Conservation (phyloP, 2,329 filamentous ascomycete species). For the Colletotrichum godetiae region DNA sequence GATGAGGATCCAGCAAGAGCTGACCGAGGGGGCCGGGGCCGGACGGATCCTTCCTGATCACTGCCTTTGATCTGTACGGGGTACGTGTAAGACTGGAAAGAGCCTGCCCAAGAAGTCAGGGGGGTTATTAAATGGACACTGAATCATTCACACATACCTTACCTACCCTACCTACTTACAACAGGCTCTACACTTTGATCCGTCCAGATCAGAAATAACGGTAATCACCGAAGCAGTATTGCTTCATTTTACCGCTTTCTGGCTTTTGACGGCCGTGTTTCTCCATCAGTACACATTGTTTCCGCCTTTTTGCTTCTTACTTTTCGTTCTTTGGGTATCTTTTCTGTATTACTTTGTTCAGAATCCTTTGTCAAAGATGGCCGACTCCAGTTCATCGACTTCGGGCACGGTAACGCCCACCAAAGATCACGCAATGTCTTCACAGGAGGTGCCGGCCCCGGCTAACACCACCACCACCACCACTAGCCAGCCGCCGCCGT, state of each 20-base stretch:
- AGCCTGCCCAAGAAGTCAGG: not conserved
- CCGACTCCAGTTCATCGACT: slow-evolving; percentile 16
- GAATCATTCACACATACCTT: not conserved
- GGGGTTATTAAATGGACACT: not conserved
- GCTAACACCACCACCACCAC: not conserved
- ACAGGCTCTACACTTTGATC: not conserved
- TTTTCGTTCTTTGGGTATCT: not conserved
- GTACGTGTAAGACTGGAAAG: not conserved
- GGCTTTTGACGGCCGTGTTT: not conserved
- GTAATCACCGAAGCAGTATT: not conserved
- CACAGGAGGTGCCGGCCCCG: not conserved
- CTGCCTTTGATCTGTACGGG: no score
- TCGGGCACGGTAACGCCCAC: slow-evolving; percentile 18
- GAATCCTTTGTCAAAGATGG: not conserved
- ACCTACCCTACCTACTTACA: not conserved
- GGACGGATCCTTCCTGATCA: not conserved
- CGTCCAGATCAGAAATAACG: not conserved
- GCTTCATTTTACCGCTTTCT: not conserved
- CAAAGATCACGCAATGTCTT: slow-evolving; percentile 1
- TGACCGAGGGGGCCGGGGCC: not conserved
- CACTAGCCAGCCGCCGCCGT: no score
- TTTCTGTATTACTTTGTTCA: not conserved
- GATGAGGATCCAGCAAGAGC: not conserved
- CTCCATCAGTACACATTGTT: not conserved
- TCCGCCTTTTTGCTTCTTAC: not conserved